Evolutionary conservation across 2,329 filamentous ascomycete genomes (phyloP).

Genomic region (Aspergillus fumigatiaffinis): DNA sequence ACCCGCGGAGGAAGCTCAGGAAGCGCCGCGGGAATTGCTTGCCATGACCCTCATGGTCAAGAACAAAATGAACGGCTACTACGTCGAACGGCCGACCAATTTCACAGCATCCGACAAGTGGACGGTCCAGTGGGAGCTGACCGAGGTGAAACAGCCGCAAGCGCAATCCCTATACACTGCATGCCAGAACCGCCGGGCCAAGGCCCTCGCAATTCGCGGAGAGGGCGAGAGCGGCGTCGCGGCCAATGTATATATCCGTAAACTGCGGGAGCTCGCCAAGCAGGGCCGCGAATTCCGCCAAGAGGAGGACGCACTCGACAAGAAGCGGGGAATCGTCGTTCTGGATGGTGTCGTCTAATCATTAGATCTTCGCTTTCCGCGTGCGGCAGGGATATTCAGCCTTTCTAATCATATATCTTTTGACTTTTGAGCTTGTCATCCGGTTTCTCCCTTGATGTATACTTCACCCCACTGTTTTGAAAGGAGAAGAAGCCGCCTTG

Average conservation of each 20-base stretch:
- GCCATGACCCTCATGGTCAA: constrained; percentile 69
- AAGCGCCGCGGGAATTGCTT: constrained; percentile 44
- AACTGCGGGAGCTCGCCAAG: constrained; percentile 42
- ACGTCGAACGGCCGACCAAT: constrained; percentile 58
- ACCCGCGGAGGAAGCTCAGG: background rate
- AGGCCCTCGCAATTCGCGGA: constrained; percentile 35
- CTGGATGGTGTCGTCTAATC: constrained; percentile 12
- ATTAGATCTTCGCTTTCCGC: background rate
- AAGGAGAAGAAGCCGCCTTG: background rate
- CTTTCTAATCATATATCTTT: background rate
- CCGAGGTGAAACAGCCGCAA: constrained; percentile 51
- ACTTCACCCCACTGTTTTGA: background rate
- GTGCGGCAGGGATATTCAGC: background rate
- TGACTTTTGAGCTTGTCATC: background rate
- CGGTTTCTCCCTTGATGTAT: background rate
- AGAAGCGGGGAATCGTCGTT: constrained; percentile 37
- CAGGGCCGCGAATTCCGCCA: constrained; percentile 59
- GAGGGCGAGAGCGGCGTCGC: constrained; percentile 42
- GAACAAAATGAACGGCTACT: constrained; percentile 66
- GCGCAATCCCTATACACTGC: constrained; percentile 54
- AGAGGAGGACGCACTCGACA: constrained; percentile 51
- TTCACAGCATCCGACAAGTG: constrained; percentile 53
- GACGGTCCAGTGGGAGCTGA: constrained; percentile 73
- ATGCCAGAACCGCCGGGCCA: constrained; percentile 54
- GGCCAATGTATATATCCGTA: constrained; percentile 42